phyloP scores from a whole-genome alignment of 805 yeast species.

The Kregervanrija fluxuum region DNA sequence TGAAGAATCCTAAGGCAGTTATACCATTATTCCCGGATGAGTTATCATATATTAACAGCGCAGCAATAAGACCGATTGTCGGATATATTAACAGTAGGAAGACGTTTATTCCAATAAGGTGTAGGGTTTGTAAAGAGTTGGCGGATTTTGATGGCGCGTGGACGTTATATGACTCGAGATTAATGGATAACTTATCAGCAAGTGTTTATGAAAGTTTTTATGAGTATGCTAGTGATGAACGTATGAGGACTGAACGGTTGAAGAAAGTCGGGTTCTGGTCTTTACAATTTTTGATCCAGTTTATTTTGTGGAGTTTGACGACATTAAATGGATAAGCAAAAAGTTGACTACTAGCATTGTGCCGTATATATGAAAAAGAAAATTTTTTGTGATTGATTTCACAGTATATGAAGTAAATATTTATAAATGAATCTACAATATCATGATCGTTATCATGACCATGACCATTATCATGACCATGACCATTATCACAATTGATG shows the following conservation, averaged over 20 bases:
- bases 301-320: constrained; percentile 76
- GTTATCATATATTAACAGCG: constrained; percentile 84
- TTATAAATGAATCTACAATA: no score
- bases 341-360: neutral
- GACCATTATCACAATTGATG: no score
- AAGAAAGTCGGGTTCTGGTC: constrained; percentile 91
- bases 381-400: no score
- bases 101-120: constrained; percentile 81
- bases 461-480: no score
- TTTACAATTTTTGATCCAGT: constrained; percentile 73
- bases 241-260: constrained; percentile 61
- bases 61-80: constrained; percentile 88
- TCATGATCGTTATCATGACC: no score
- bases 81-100: constrained; percentile 88
- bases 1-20: constrained; percentile 81
- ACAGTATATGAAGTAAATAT: no score
- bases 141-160: constrained; percentile 91
- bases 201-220: constrained; percentile 91
- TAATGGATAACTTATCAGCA: constrained; percentile 86
- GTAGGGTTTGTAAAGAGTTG: constrained; percentile 71
- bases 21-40: constrained; percentile 87
- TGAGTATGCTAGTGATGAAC: constrained; percentile 82
- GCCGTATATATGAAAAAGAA: neutral
- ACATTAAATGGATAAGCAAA: constrained; percentile 26
- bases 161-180: constrained; percentile 86